Conservation (phyloP, 78 protist species). For the Dictyostelium citrinum region DNA sequence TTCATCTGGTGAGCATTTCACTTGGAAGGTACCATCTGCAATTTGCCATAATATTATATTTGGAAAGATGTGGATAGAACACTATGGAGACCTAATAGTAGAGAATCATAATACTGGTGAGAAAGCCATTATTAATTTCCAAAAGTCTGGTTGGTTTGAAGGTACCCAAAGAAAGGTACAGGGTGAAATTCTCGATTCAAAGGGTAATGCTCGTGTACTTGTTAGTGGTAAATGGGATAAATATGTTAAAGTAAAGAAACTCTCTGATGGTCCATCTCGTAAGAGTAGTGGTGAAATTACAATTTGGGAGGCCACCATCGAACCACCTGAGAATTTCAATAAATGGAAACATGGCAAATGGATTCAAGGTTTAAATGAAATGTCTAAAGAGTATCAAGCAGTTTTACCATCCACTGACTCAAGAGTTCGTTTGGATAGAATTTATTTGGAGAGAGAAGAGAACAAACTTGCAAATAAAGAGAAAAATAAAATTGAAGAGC, state of each 20-base stretch:
- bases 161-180: conserved; percentile 19
- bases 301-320: conserved; percentile 44
- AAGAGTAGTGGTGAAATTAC: not conserved
- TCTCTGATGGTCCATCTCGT: not conserved
- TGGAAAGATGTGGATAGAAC: conserved; percentile 84
- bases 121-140: conserved; percentile 50
- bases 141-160: conserved; percentile 75
- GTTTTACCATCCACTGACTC: conserved; percentile 79
- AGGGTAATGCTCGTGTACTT: conserved; percentile 1
- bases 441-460: conserved; percentile 31
- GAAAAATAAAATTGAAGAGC: conserved; percentile 76
- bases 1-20: conserved; percentile 36
- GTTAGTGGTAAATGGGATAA: conserved; percentile 71
- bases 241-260: conserved; percentile 7
- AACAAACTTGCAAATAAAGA: conserved; percentile 60
- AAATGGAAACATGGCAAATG: conserved; percentile 68
- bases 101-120: conserved; percentile 38
- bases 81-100: conserved; percentile 67
- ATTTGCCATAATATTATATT: conserved; percentile 70
- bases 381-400: conserved; percentile 33
- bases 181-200: conserved; percentile 27
- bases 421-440: conserved; percentile 71
- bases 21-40: conserved; percentile 53
- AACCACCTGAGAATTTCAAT: conserved; percentile 4
- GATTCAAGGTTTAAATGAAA: conserved; percentile 66